Evolutionary conservation across 768 basidiomycete species (phyloP).

Genomic region (Tulasnella sp.): DNA sequence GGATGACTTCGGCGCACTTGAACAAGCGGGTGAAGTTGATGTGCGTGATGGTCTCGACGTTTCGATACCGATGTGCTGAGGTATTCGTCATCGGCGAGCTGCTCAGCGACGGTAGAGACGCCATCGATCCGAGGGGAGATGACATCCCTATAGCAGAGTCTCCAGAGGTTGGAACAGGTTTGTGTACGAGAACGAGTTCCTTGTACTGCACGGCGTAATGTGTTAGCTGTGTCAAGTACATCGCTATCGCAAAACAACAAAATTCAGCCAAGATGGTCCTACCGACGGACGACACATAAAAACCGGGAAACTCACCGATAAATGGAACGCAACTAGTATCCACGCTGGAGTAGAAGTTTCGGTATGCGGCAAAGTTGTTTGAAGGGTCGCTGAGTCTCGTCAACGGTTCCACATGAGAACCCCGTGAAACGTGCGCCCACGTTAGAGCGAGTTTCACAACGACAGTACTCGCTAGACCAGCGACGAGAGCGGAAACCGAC

Average conservation of each 20-base stretch:
- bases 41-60: constrained; percentile 6
- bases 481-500: constrained; percentile 5
- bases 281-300: neutral
- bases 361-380: constrained; percentile 11
- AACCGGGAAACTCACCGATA: neutral
- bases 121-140: neutral
- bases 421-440: constrained; percentile 8
- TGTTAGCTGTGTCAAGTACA: neutral
- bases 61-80: neutral
- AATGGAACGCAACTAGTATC: constrained; percentile 16
- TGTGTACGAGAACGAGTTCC: neutral
- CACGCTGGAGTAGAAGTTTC: constrained; percentile 5
- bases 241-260: neutral
- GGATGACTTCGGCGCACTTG: constrained; percentile 22
- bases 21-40: constrained; percentile 10
- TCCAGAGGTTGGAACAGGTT: neutral
- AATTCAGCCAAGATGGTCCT: neutral
- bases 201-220: constrained; percentile 7
- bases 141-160: neutral
- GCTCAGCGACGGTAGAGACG: neutral
- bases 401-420: constrained; percentile 12
- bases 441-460: constrained; percentile 5
- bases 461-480: neutral
- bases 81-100: neutral
- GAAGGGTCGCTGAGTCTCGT: constrained; percentile 7